Conservation (phyloP, 148 eudicot genomes). For the Linanthus parryae region DNA sequence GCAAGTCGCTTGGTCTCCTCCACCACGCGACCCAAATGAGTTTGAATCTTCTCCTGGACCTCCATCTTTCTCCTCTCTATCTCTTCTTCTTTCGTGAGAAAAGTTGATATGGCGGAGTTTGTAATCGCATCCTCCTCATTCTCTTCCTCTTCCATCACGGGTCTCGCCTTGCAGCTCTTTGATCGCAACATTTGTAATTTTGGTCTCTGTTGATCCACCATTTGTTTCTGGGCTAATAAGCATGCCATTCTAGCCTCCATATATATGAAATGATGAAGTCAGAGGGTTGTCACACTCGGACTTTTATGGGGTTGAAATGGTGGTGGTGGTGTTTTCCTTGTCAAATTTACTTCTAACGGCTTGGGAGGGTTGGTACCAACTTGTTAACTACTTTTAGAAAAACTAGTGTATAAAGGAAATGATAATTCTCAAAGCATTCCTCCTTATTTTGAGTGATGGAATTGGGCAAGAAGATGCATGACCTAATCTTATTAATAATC, state of each 20-base stretch:
- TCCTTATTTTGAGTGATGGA: no score
- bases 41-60: conserved; percentile 59
- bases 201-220: conserved; percentile 42
- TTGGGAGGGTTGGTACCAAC: no score
- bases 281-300: no score
- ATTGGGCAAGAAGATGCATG: no score
- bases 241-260: neutral
- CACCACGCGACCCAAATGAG: conserved; percentile 77
- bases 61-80: conserved; percentile 75
- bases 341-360: no score
- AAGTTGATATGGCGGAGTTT: conserved; percentile 47
- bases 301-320: no score
- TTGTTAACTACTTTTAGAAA: no score
- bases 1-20: conserved; percentile 81
- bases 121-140: conserved; percentile 85
- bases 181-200: conserved; percentile 25
- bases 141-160: conserved; percentile 42
- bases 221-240: conserved; percentile 37
- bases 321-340: no score
- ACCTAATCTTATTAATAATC: no score
- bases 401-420: no score
- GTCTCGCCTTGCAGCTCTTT: conserved; percentile 42
- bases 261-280: no score
- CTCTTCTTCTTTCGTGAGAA: conserved; percentile 88
- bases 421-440: no score